These are phyloP conservation scores for Saccharomycopsis fodiens DNA, from an alignment of 805 yeast genomes.

Conservation along the genomic window DNA sequence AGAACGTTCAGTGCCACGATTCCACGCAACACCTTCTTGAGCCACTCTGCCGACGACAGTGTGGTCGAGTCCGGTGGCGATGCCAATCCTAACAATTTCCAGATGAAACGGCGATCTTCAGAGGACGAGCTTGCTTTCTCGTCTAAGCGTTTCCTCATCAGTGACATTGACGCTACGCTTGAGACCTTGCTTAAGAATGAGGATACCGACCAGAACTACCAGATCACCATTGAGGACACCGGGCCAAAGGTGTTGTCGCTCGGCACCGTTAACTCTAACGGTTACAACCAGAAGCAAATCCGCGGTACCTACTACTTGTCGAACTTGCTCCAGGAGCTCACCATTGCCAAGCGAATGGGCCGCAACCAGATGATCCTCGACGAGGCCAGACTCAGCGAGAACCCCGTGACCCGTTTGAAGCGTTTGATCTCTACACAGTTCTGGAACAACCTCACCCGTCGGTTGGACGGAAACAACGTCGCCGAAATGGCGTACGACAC, in stretches of 20 bases:
- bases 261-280: constrained; percentile 81
- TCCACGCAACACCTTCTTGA: constrained; percentile 1
- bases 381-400: constrained; percentile 77
- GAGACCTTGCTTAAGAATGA: constrained; percentile 62
- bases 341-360: constrained; percentile 77
- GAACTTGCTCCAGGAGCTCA: constrained; percentile 79
- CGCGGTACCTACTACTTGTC: constrained; percentile 88
- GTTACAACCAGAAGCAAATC: constrained; percentile 62
- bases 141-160: constrained; percentile 48
- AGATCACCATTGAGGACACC: constrained; percentile 77
- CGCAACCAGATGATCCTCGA: constrained; percentile 71
- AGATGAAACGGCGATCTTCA: constrained; percentile 43
- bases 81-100: constrained; percentile 19
- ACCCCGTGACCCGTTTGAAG: constrained; percentile 72
- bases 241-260: constrained; percentile 77
- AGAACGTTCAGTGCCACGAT: constrained; percentile 35
- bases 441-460: constrained; percentile 74
- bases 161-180: constrained; percentile 68
- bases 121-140: constrained; percentile 35
- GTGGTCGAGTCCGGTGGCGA: constrained; percentile 22
- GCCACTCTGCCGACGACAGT: constrained; percentile 25
- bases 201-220: constrained; percentile 79
- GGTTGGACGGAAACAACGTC: constrained; percentile 54
- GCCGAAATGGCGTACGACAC: constrained; percentile 70
- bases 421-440: constrained; percentile 69